Percentiles rank a stretch among this genome's conserved stretches.
Evolutionary conservation across 2,329 filamentous ascomycete species (phyloP).

Genomic region (Penicillium oxalicum): DNA sequence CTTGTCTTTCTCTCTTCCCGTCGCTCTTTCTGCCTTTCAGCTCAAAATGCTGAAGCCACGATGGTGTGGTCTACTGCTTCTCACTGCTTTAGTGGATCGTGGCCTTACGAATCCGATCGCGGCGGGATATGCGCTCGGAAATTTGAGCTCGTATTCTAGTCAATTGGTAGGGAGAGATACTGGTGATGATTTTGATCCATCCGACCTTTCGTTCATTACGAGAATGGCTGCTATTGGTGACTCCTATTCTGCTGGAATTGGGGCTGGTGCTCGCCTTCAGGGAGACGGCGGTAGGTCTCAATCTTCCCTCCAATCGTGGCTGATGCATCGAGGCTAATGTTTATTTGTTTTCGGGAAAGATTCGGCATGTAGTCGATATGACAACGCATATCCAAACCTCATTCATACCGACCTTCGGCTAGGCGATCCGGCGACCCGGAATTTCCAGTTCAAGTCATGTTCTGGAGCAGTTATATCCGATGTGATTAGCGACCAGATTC

Average conservation of each 20-base stretch:
- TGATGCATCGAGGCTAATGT: neutral
- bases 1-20: too few species aligned
- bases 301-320: neutral
- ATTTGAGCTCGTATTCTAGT: too few species aligned
- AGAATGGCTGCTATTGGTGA: constrained; percentile 11
- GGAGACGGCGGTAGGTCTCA: neutral
- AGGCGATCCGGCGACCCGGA: neutral
- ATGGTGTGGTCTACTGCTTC: too few species aligned
- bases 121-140: too few species aligned
- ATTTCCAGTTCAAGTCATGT: neutral
- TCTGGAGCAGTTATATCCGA: neutral
- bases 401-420: neutral
- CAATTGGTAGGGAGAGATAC: too few species aligned
- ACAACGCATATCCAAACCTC: neutral
- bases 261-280: constrained; percentile 6
- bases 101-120: too few species aligned
- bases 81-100: too few species aligned
- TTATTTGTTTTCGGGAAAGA: neutral
- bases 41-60: too few species aligned
- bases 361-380: neutral
- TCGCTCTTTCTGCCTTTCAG: too few species aligned
- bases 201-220: constrained; percentile 9
- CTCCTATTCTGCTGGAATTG: constrained; percentile 12
- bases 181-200: neutral
- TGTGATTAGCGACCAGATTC: neutral